These are phyloP conservation scores for Biancaea sappan DNA, from an alignment of 306 rosid species.

Conservation along the genomic window DNA sequence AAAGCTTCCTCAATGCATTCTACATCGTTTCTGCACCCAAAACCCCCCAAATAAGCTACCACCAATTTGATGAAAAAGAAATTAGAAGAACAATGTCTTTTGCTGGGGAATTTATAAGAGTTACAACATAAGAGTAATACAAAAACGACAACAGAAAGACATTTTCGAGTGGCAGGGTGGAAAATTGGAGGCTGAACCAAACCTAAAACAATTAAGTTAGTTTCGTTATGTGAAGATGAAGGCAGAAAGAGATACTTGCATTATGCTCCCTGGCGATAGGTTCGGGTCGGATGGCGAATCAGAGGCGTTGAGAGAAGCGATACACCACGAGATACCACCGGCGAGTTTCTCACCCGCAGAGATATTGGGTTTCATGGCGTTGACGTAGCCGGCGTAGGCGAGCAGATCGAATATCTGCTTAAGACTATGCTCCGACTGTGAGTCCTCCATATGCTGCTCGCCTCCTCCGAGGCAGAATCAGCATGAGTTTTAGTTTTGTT, in stretches of 20 bases:
- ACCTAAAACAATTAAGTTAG: no score
- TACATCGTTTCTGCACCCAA: conserved; percentile 37
- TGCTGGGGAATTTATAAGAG: background rate
- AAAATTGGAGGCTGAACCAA: no score
- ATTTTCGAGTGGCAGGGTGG: no score
- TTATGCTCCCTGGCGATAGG: conserved; percentile 8
- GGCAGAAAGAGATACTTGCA: conserved; percentile 38
- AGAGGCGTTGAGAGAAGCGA: conserved; percentile 34
- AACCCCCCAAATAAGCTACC: background rate
- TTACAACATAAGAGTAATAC: background rate
- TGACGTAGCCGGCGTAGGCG: conserved; percentile 39
- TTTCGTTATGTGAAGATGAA: no score
- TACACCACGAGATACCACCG: conserved; percentile 47
- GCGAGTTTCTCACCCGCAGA: conserved; percentile 41
- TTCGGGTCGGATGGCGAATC: conserved; percentile 10
- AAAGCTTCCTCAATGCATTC: conserved; percentile 48
- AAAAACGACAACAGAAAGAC: background rate
- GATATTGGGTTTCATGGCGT: conserved; percentile 23
- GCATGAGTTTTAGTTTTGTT: no score
- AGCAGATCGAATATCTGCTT: conserved; percentile 38
- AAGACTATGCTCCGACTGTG: background rate
- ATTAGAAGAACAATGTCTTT: background rate
- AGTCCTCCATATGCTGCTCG: conserved; percentile 35
- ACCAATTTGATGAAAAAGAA: background rate
- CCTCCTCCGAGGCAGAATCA: background rate